Evolutionary conservation across 2,329 filamentous ascomycete genomes (phyloP), one percentile per base, ranked within the genome.

Genomic region (Emmonsia crescens): DNA sequence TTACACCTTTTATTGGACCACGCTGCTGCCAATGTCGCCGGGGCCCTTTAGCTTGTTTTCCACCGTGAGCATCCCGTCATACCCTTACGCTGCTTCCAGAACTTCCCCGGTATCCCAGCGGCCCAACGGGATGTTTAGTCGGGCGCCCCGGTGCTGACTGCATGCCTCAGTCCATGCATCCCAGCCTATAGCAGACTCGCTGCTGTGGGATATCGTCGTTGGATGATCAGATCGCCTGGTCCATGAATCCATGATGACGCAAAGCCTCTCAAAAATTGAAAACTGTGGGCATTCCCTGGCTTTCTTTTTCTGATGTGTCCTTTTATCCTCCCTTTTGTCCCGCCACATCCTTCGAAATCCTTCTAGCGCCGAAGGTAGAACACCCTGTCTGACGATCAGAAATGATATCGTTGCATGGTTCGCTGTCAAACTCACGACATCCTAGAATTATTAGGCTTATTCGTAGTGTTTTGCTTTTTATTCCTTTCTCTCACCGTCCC

Each of bases 311-410:
- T 46, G 56, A 40, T 29, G 24, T 40, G 16, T 46, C 19, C 4
- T 57, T 57, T 57, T 44, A 19, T 31, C 8, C 36, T 44, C 16
- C 33, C 9, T 27, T 31, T 31, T 46, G 14, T 12, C 40, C 40
- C 40, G 4, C 56, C 24, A 19, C 3, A 16, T 57, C 1, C 38
- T 57, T 57, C 14, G 36, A 40, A 57, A 42, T 57, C 36, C n/a
- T 57, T 57, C 54, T 57, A 46, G 56, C n/a, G 56, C 40, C 42
- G 40, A 40, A 57, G 42, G 42, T 57, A 57, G 42, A 44, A 38
- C 24, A 21, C 24, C 29, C 27, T 19, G 38, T 36, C 21, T 16
- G 27, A 48, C 56, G 56, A 57, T 57, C 56, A 14, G 24, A 8
- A 0, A 16, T 24, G 21, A 5, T 49, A 27, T 29, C 24, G 12